Evolutionary conservation across 2,329 filamentous ascomycete genomes (phyloP), one percentile per base, ranked within the genome.

Genomic region (Pseudogymnoascus sp.): DNA sequence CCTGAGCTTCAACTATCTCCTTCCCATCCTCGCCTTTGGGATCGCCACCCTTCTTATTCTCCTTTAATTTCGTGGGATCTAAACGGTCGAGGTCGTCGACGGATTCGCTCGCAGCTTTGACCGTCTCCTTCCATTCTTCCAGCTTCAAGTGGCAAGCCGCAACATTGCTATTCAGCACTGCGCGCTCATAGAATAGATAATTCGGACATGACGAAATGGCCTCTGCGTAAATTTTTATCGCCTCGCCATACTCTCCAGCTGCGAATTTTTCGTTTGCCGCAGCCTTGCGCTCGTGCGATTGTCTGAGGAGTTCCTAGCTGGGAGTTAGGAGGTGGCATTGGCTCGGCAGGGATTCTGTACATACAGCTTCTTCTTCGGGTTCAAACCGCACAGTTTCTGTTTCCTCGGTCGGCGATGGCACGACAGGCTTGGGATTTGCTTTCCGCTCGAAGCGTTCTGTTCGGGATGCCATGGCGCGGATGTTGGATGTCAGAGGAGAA

Each of bases 61-160:
- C 47, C 67, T 60, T 36, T 14, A 62, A 64, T 21, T 67, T 12
- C 57, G 64, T 31, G 64, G 73, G 63, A 73, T 76, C 76, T 69
- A 93, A 71, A 29, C 82, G 81, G 66, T 89, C 85, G n/a, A 97
- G 77, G 0, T 83, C 81, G 10, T 93, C 87, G 0, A 97, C 73
- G 1, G 91, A 87, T 10, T 83, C 80, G 0, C 86, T 89, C 0
- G 93, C 92, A 8, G 84, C 82, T 60, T 87, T 86, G 47, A 92
- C 82, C 8, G 91, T 90, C 31, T 90, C 86, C 68, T 93, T 91
- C 90, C 92, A 97, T 66, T 93, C 87, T 66, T 86, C 81, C 2
- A 96, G 79, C 73, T 96, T 96, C 63, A 97, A 75, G 70, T 96
- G 86, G 73, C 92, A 96, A 8, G 93, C 93, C 1, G 93, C 84